Conservation (phyloP, 768 basidiomycete genomes). For the Amanita phalloides region DNA sequence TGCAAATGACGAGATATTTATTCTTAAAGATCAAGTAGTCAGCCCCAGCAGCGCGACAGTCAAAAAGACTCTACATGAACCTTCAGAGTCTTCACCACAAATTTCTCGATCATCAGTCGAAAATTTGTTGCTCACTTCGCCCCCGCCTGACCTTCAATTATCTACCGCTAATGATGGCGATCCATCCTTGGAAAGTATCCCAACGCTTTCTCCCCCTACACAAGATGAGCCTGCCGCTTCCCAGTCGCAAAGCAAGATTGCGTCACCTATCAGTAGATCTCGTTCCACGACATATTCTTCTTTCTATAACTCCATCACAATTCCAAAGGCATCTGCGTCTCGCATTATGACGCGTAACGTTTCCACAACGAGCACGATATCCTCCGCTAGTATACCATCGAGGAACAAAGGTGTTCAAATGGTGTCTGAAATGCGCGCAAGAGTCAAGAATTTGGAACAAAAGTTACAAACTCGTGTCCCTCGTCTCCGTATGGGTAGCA, state of each 20-base stretch:
- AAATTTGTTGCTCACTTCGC: slow-evolving; percentile 45
- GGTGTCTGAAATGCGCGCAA: slow-evolving; percentile 86
- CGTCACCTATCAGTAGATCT: slow-evolving; percentile 36
- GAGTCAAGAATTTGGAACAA: slow-evolving; percentile 73
- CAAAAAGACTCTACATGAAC: slow-evolving; percentile 21
- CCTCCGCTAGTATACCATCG: slow-evolving; percentile 38
- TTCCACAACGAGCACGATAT: slow-evolving; percentile 28
- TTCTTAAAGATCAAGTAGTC: slow-evolving; percentile 67
- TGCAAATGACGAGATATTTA: slow-evolving; percentile 73
- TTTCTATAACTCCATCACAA: slow-evolving; percentile 31
- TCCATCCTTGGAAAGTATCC: slow-evolving; percentile 25
- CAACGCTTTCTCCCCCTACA: slow-evolving; percentile 23
- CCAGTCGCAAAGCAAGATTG: slow-evolving; percentile 34
- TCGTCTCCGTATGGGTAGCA: slow-evolving; percentile 72
- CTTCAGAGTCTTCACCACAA: slow-evolving; percentile 18
- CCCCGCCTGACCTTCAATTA: slow-evolving; percentile 50
- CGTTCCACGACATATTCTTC: slow-evolving; percentile 48
- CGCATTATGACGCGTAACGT: slow-evolving; percentile 30
- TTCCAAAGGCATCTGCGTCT: slow-evolving; percentile 39
- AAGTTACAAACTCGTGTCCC: slow-evolving; percentile 85
- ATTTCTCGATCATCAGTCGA: slow-evolving; percentile 33
- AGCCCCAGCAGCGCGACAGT: slow-evolving; percentile 19
- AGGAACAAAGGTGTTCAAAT: slow-evolving; percentile 83
- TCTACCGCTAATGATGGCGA: slow-evolving; percentile 31
- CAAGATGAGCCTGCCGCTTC: slow-evolving; percentile 37